Percentiles rank a stretch among this genome's conserved stretches.
phyloP scores from a whole-genome alignment of 768 basidiomycete species.

The Hemileccinum rubropunctum region DNA sequence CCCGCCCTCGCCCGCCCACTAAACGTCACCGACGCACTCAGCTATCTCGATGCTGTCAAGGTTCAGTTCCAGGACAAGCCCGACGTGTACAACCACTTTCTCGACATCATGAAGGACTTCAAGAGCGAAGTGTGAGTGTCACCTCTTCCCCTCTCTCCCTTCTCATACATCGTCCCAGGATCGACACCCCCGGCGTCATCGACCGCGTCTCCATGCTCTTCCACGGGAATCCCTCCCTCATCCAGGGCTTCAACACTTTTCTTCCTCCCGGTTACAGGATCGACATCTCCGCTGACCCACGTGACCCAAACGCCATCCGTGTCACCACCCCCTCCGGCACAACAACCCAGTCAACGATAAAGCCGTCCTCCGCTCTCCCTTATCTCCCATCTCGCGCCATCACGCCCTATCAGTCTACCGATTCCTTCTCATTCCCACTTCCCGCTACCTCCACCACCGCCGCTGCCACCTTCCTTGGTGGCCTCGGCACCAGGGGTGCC shows the following conservation, averaged over 20 bases:
- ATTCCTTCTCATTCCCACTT: constrained; percentile 45
- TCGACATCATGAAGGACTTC: constrained; percentile 99
- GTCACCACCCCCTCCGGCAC: constrained; percentile 80
- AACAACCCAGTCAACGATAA: constrained; percentile 59
- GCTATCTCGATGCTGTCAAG: constrained; percentile 94
- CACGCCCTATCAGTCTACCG: constrained; percentile 49
- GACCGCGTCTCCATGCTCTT: constrained; percentile 92
- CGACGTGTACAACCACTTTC: constrained; percentile 90
- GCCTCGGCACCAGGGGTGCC: constrained; percentile 48
- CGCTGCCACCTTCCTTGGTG: constrained; percentile 65
- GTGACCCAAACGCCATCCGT: constrained; percentile 69
- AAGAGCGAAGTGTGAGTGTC: constrained; percentile 85
- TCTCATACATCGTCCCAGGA: constrained; percentile 46
- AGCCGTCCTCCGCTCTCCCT: constrained; percentile 19
- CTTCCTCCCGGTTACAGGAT: constrained; percentile 93
- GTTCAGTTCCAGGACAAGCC: constrained; percentile 85
- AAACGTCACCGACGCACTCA: constrained; percentile 91
- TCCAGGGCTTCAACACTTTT: constrained; percentile 98
- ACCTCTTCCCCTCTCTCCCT: background rate
- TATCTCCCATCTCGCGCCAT: constrained; percentile 46
- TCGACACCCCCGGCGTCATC: constrained; percentile 97
- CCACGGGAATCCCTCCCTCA: constrained; percentile 83
- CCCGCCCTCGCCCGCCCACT: constrained; percentile 52
- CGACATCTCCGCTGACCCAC: constrained; percentile 72
- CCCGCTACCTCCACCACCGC: constrained; percentile 50